Conservation (phyloP, 805 yeast genomes). For the Cyberlindnera suaveolens region DNA sequence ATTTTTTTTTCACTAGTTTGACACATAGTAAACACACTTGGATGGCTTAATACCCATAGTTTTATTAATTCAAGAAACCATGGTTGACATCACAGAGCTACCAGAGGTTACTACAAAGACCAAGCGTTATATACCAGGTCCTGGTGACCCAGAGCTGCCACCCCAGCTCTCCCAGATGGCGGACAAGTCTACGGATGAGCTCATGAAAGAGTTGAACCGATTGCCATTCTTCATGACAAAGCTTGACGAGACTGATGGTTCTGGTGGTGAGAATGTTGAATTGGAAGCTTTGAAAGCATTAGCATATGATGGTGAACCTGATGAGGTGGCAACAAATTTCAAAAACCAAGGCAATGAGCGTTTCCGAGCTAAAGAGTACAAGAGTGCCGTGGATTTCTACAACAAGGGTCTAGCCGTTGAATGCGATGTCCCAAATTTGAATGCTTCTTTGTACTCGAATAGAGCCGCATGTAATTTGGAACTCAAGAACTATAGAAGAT, state of each 20-base stretch:
- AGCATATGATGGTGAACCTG: constrained; percentile 94
- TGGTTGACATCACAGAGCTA: constrained; percentile 15
- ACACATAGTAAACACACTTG: too few species aligned
- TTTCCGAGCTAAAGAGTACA: constrained; percentile 63
- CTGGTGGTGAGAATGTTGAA: constrained; percentile 65
- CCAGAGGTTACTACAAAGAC: constrained; percentile 21
- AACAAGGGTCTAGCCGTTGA: constrained; percentile 72
- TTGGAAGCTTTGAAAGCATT: constrained; percentile 87
- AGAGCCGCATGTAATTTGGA: constrained; percentile 91
- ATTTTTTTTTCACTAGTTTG: too few species aligned
- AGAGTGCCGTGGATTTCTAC: constrained; percentile 72
- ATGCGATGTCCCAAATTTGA: constrained; percentile 49
- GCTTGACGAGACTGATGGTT: constrained; percentile 69
- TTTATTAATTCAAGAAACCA: not conserved
- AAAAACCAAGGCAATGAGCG: constrained; percentile 91
- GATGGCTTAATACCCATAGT: too few species aligned
- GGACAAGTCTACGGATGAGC: constrained; percentile 66
- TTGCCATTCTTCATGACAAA: constrained; percentile 93
- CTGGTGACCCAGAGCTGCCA: constrained; percentile 67
- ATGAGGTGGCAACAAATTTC: constrained; percentile 84
- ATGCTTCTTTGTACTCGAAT: constrained; percentile 63
- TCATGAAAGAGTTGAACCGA: constrained; percentile 69
- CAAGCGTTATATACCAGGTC: constrained; percentile 38
- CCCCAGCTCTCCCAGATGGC: constrained; percentile 68
- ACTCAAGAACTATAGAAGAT: constrained; percentile 73